Conservation (phyloP, 2,329 filamentous ascomycete species). For the Ascomycota sp. region DNA sequence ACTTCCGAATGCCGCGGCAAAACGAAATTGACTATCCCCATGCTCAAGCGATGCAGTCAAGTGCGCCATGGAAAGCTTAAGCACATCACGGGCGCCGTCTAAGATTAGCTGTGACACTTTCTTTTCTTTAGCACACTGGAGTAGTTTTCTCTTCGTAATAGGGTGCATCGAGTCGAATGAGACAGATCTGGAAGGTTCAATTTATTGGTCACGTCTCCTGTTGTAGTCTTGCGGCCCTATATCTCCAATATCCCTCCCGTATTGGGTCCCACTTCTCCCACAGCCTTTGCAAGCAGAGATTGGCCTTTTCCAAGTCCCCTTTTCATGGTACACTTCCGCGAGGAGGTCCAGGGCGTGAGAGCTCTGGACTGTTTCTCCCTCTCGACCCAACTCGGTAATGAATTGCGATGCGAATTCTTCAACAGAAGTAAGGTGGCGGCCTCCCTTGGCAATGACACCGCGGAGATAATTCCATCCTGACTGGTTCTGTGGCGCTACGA, state of each 20-base stretch:
- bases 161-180: too few species aligned
- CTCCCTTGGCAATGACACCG: slow-evolving; percentile 52
- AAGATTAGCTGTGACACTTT: too few species aligned
- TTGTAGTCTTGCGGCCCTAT: slow-evolving; percentile 11
- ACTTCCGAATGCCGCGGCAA: too few species aligned
- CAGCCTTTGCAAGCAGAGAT: slow-evolving; percentile 49
- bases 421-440: slow-evolving; percentile 23
- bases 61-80: too few species aligned
- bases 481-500: slow-evolving; percentile 75
- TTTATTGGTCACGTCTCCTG: neutral
- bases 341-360: slow-evolving; percentile 52
- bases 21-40: too few species aligned
- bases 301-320: slow-evolving; percentile 40
- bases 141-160: too few species aligned
- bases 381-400: slow-evolving; percentile 24
- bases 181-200: too few species aligned
- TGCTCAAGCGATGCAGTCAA: too few species aligned
- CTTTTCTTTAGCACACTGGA: too few species aligned
- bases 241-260: slow-evolving; percentile 82
- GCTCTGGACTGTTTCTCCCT: slow-evolving; percentile 32
- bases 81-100: too few species aligned
- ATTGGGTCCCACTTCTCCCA: slow-evolving; percentile 81
- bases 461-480: slow-evolving; percentile 84
- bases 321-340: slow-evolving; percentile 43
- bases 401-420: slow-evolving; percentile 30